Conservation (phyloP, 2,329 filamentous ascomycete species). For the Colletotrichum karsti region DNA sequence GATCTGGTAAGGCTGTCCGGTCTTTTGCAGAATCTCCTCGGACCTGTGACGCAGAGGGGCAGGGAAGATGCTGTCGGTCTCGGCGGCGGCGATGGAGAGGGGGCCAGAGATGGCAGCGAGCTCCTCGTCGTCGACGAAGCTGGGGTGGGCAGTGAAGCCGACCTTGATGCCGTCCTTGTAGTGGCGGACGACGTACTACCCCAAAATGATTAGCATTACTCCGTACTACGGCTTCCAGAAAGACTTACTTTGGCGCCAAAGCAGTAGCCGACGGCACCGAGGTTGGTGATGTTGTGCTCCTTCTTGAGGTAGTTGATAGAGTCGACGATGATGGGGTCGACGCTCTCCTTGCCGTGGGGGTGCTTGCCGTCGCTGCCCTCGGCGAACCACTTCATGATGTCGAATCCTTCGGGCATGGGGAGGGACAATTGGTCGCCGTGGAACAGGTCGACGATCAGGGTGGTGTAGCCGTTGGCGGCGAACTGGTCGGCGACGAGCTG, state of each 20-base stretch:
- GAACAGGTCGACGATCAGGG: constrained; percentile 47
- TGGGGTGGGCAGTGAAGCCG: constrained; percentile 80
- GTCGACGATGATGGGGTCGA: constrained; percentile 44
- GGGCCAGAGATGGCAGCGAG: constrained; percentile 72
- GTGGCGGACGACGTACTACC: constrained; percentile 77
- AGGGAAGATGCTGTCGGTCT: constrained; percentile 74
- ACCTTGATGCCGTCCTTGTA: constrained; percentile 71
- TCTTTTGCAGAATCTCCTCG: constrained; percentile 68
- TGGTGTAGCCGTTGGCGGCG: constrained; percentile 48
- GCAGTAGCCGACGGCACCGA: constrained; percentile 77
- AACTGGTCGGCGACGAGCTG: constrained; percentile 50
- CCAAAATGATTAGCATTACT: neutral
- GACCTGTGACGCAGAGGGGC: constrained; percentile 69
- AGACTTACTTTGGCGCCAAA: constrained; percentile 73
- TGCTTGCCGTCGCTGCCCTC: constrained; percentile 56
- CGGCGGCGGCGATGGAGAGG: constrained; percentile 71
- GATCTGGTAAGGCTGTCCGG: constrained; percentile 75
- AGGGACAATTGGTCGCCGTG: constrained; percentile 53
- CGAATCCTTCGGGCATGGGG: constrained; percentile 44
- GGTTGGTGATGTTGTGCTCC: constrained; percentile 62
- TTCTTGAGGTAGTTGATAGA: constrained; percentile 65
- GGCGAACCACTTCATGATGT: constrained; percentile 43
- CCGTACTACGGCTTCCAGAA: neutral
- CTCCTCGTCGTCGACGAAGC: constrained; percentile 75
- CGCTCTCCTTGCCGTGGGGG: constrained; percentile 44